These are phyloP conservation scores for Amphibolis antarctica DNA, from an alignment of 106 monocot species.

Conservation along the genomic window DNA sequence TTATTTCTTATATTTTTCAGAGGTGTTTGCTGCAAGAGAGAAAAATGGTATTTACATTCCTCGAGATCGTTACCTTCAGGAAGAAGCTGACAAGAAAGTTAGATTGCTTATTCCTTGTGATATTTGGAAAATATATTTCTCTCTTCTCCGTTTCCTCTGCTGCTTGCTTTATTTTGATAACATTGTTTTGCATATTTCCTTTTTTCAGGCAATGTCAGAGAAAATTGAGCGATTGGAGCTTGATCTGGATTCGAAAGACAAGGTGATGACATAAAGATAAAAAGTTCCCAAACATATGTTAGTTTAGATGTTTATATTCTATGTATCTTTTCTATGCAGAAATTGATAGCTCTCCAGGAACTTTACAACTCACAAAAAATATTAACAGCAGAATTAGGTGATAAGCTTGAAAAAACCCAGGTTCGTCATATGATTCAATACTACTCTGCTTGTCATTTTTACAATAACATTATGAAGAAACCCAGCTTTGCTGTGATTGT, in stretches of 20 bases:
- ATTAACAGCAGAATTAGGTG: conserved; percentile 56
- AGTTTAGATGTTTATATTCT: background rate
- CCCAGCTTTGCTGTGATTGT: background rate
- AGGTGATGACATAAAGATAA: conserved; percentile 24
- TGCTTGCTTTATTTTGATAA: background rate
- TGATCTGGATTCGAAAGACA: conserved; percentile 69
- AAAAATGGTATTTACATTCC: conserved; percentile 95
- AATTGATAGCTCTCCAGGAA: conserved; percentile 79
- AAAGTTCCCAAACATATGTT: background rate
- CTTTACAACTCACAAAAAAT: conserved; percentile 75
- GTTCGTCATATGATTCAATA: conserved; percentile 16
- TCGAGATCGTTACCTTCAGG: conserved; percentile 43
- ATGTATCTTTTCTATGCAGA: conserved; percentile 35
- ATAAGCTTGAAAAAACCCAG: conserved; percentile 80
- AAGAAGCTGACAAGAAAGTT: conserved; percentile 88
- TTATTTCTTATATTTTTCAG: conserved; percentile 20
- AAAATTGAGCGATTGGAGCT: conserved; percentile 55
- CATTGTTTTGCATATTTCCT: too few relatives aligned
- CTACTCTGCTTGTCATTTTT: background rate
- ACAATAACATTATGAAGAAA: too few relatives aligned
- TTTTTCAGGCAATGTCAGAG: conserved; percentile 60
- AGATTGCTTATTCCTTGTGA: background rate
- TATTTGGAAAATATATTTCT: background rate
- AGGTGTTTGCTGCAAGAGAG: conserved; percentile 97
- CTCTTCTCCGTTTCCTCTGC: background rate